Evolutionary conservation across 352 stramenopile species (phyloP), one percentile per base, ranked within the genome.

Genomic region (Globisporangium carolinianum): DNA sequence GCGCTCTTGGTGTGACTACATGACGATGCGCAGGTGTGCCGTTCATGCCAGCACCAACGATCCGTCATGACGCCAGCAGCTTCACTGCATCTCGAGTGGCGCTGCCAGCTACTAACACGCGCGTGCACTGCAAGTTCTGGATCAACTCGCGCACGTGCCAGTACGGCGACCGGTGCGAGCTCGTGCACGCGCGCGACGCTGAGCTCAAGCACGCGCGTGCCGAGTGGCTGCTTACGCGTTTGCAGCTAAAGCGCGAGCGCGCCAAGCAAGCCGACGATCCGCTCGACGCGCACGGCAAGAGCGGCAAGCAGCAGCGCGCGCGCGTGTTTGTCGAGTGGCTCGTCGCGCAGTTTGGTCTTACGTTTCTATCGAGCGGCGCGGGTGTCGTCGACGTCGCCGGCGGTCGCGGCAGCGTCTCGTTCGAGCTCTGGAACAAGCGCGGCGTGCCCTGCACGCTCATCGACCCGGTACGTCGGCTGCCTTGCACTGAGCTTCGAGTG

Each of bases 401-500:
- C 14, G 86, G 88, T 1, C 69, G 79, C 35, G 88, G 88, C 7
- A 80, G 80, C 39, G 70, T 96, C n/a, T 81, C 79, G 0, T 95
- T 95, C 57, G 76, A 95, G 62, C 76, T 96, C 12, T 89, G 80
- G 73, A 93, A 91, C 63, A 87, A 91, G 54, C 71, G 83, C n/a
- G 35, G 60, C 9, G 72, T 96, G 38, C 72, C 72, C 1, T 82
- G 69, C 42, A 95, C 76, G 11, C 72, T 96, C 15, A 68, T 96
- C 18, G 88, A 96, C 62, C 86, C 86, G 45, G 83, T 93, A 70
- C 45, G 72, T 24, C 15, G 3, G 42, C 39, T 47, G 12, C 12
- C 35, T 54, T 18, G 47, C 24, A 12, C 39, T 43, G 9, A 10
- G 4, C 32, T 15, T 39, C 10, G 35, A 7, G 9, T 18, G 32